Percentiles rank a stretch among this genome's conserved stretches.
Evolutionary conservation across 805 yeast genomes (phyloP).

Genomic region (Kurtzmaniella cleridarum): DNA sequence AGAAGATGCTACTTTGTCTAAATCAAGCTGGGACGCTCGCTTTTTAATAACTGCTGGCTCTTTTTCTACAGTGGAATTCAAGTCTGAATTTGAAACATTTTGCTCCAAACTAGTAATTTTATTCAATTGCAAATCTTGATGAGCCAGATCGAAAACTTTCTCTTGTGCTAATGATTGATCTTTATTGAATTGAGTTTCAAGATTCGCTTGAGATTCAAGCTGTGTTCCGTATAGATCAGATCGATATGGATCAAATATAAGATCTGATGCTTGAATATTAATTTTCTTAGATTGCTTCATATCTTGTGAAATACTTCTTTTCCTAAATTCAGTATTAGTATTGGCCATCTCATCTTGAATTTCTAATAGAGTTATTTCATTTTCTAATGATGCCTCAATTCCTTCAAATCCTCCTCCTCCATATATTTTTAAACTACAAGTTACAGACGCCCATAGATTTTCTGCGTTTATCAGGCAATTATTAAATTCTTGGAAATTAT

Average conservation of each 20-base stretch:
- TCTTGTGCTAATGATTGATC: too few relatives aligned
- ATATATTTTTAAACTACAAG: conserved; percentile 8
- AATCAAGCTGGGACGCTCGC: conserved; percentile 6
- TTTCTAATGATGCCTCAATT: conserved; percentile 4
- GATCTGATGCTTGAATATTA: too few relatives aligned
- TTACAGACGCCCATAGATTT: conserved; percentile 7
- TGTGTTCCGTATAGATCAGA: too few relatives aligned
- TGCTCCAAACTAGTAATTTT: conserved; percentile 2
- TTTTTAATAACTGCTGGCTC: conserved; percentile 3
- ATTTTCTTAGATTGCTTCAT: too few relatives aligned
- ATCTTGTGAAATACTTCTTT: conserved; percentile 1
- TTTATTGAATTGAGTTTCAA: too few relatives aligned
- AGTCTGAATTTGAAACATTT: conserved; percentile 1
- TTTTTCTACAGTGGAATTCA: conserved; percentile 3
- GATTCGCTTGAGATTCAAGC: too few relatives aligned
- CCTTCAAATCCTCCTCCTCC: neutral
- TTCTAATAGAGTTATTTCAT: conserved; percentile 5
- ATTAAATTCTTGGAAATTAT: conserved; percentile 6
- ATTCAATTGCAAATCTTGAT: conserved; percentile 1
- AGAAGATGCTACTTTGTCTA: conserved; percentile 7
- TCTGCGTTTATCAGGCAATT: conserved; percentile 8
- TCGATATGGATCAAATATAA: too few relatives aligned
- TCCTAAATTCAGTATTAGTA: neutral
- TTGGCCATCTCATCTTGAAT: conserved; percentile 7
- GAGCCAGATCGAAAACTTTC: neutral